These are phyloP conservation scores for Euphorbia schlechtendalii DNA, from an alignment of 441 rosid species.

Conservation along the genomic window DNA sequence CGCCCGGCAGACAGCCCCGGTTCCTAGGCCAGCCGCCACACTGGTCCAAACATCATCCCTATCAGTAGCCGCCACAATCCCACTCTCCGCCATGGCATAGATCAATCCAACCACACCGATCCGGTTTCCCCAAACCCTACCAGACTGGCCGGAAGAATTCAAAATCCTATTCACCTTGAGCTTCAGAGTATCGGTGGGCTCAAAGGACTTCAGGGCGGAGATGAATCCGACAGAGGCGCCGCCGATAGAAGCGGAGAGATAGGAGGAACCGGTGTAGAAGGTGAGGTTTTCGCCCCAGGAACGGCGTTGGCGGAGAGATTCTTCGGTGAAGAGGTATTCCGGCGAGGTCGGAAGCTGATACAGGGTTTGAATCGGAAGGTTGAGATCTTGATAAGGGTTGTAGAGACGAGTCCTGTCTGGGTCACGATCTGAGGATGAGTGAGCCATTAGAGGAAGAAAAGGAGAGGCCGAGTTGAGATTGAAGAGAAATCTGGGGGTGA, in stretches of 20 bases:
- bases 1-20: conserved; percentile 83
- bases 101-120: conserved; percentile 73
- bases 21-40: conserved; percentile 80
- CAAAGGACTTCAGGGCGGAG: conserved; percentile 59
- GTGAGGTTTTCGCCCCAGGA: conserved; percentile 97
- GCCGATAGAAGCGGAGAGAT: conserved; percentile 53
- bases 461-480: background rate
- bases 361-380: conserved; percentile 43
- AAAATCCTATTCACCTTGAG: conserved; percentile 70
- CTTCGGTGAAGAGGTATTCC: conserved; percentile 84
- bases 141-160: conserved; percentile 71
- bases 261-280: conserved; percentile 80
- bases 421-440: conserved; percentile 29
- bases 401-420: conserved; percentile 46
- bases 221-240: conserved; percentile 55
- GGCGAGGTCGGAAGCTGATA: conserved; percentile 93
- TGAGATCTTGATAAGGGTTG: conserved; percentile 76
- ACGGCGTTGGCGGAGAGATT: conserved; percentile 72
- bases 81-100: conserved; percentile 77
- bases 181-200: conserved; percentile 67
- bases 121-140: conserved; percentile 79
- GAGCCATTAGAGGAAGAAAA: conserved; percentile 15
- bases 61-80: conserved; percentile 51
- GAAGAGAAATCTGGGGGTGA: background rate
- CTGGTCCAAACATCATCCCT: conserved; percentile 90